Evolutionary conservation across 495 filamentous ascomycete species (phyloP).

Genomic region (Xylaria sp.): DNA sequence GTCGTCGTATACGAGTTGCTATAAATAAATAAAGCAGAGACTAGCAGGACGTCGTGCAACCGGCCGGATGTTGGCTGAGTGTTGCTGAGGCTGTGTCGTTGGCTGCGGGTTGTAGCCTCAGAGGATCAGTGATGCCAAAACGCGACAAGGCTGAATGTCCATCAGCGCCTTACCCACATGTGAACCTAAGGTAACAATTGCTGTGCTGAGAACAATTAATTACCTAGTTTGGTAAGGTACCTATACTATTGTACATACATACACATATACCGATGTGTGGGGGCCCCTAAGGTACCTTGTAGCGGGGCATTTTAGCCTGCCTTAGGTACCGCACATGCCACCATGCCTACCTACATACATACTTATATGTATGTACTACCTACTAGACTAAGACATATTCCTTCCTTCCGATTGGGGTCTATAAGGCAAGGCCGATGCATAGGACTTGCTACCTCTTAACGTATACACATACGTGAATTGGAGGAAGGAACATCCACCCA

Average conservation of each 20-base stretch:
- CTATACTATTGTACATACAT: too few species aligned
- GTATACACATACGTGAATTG: too few species aligned
- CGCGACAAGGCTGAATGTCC: constrained; percentile 5
- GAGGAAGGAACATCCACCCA: background rate
- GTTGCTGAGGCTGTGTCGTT: background rate
- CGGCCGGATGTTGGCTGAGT: background rate
- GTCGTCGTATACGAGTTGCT: background rate
- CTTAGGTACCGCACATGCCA: too few species aligned
- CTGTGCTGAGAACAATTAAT: too few species aligned
- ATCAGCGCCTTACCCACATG: background rate
- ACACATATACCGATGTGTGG: too few species aligned
- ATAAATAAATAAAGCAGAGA: background rate
- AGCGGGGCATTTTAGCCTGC: background rate
- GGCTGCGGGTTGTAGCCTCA: background rate
- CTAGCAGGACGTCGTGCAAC: background rate
- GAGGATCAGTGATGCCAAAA: background rate
- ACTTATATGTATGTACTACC: too few species aligned
- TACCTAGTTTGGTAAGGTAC: too few species aligned
- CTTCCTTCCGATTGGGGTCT: constrained; percentile 3
- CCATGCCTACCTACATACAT: background rate
- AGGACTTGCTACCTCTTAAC: too few species aligned
- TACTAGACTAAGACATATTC: background rate
- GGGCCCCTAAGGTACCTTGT: background rate
- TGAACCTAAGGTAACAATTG: background rate
- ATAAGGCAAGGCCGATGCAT: too few species aligned